Conservation (phyloP, 495 filamentous ascomycete genomes). For the Tuber umbilicatum region DNA sequence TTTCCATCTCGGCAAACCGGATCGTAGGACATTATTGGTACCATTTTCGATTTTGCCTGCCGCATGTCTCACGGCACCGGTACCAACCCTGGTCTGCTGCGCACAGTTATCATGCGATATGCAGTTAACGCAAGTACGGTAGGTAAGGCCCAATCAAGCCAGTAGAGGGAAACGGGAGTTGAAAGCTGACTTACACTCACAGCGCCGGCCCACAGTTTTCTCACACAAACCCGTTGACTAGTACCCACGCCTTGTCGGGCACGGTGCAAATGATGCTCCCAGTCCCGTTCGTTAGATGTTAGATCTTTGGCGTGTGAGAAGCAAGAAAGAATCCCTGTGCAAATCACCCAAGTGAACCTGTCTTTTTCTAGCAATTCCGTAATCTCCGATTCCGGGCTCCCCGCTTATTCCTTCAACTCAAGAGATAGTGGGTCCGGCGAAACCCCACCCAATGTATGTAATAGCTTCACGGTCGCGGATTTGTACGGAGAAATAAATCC, state of each 20-base stretch:
- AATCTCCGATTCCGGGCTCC: background rate
- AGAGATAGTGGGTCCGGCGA: background rate
- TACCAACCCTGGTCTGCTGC: background rate
- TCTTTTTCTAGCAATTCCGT: conserved; percentile 1
- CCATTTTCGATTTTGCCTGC: background rate
- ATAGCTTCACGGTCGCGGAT: background rate
- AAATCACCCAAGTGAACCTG: background rate
- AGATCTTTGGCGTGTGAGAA: background rate
- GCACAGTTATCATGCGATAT: background rate
- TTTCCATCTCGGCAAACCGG: background rate
- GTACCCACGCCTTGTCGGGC: background rate
- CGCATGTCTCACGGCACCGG: background rate
- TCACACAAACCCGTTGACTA: background rate
- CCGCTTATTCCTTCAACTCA: background rate
- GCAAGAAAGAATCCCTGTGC: background rate
- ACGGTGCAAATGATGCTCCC: background rate
- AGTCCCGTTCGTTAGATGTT: background rate
- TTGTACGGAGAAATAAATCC: conserved; percentile 1
- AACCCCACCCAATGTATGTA: background rate
- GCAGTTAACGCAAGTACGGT: background rate
- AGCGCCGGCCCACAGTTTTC: background rate
- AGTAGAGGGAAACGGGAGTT: background rate
- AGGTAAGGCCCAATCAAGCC: background rate
- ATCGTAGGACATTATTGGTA: background rate
- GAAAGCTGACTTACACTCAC: background rate